Base-by-base conservation (phyloP, 116 monocot species). In the Zostera marina region DNA sequence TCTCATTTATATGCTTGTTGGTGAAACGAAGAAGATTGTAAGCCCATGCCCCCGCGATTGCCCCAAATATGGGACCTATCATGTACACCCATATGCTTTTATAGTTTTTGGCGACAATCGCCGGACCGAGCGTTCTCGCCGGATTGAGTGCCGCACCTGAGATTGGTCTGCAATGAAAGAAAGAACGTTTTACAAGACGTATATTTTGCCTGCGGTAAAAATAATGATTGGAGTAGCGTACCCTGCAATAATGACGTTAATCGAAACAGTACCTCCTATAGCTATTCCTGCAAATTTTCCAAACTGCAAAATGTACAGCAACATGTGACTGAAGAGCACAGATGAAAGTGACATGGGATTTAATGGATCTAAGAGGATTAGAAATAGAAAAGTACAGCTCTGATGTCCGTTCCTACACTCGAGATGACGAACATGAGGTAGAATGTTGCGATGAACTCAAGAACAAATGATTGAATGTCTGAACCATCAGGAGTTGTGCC, bases 71-170 rank as follows among this genome's bases (percentile, higher is more conserved):
- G 0, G 93, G 88, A 0, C 83, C 88, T 2, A 84, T 66, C 3
- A 93, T 41, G 53, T 93, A 93, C 56, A 93, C 75, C 93, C 93
- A 93, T 63, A 93, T 76, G 23, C 81, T 80, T 56, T 62, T 72
- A 81, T 77, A 93, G 74, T 93, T 87, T 5, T 81, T 81, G 8
- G 83, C 77, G 8, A 84, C 93, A 7, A 93, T 53, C 3, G 93
- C 93, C 12, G 93, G 93, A 3, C 93, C 93, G 8, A 93, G 41
- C 1, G 93, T 93, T 10, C 93, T 63, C 22, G 78, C 88, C 3
- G 93, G 93, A 42, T 93, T 93, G 88, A 93, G 84, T 8, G 93
- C 87, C 47, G 65, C 88, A 8, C 88, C 93, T 6, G 66, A 81
- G n/a, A 56, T 61, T 0, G 92, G 81, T 51, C 91, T 92, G 56